Base-by-base conservation (phyloP, 2,329 filamentous ascomycete genomes). In the Trichoderma simmonsii region DNA sequence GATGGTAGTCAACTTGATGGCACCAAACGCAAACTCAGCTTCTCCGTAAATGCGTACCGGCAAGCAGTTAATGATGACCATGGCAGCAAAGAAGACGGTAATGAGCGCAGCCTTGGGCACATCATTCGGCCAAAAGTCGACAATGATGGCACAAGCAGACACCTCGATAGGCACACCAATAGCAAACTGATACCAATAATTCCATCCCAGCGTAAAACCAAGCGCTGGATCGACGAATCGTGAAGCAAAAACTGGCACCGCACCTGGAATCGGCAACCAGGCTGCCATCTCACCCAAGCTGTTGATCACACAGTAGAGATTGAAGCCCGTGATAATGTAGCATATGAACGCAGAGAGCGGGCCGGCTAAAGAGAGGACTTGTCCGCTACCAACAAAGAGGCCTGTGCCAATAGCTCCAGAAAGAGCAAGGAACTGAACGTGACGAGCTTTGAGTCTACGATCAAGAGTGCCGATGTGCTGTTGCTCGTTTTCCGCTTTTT, bases 221-320 rank as follows among this genome's bases (percentile, higher is more conserved):
- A 85, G 69, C n/a, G 72, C 72, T 9, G 83, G 82, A 70, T 86
- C 84, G 63, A 85, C 84, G 71, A 82, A 86, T n/a, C 84, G 82
- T 21, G 83, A 79, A 11, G 85, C 85, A 64, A 86, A 87, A 28
- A 85, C 79, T 6, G 85, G 83, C 8, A 87, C 84, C 6, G 85
- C 85, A n/a, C 86, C 85, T 32, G 87, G 83, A 73, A 90, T 79
- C 4, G 89, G 87, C 66, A 91, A 85, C 82, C 88, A 90, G 36
- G 89, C 85, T 26, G 88, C 87, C 82, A 91, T 87, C 79, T 89
- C 87, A 24, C 85, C 85, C 70, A 90, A 86, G 76, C 80, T 80
- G 73, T 81, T 80, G 71, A 86, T 84, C 34, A 86, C 84, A 65
- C 82, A 85, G 76, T 81, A 86, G n/a, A 86, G 79, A 62, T 85